A percentile compares a stretch with the other conserved stretches of the same genome.
Conservation (phyloP, 2,329 filamentous ascomycete species). For the Coniella vitis region DNA sequence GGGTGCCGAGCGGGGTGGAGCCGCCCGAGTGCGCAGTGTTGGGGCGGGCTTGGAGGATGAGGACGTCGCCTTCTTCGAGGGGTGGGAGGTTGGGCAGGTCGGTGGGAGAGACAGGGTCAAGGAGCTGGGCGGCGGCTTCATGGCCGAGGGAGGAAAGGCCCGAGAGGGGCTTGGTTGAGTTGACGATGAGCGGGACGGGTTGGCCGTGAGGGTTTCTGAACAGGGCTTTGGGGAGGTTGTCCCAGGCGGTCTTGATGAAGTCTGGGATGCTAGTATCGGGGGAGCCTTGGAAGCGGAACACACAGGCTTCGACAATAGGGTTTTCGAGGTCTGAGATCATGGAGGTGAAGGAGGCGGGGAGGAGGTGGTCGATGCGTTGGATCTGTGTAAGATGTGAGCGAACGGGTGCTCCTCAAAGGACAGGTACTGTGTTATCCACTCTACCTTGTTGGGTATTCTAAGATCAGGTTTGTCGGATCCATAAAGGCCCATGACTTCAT, state of each 20-base stretch:
- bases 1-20: slow-evolving; percentile 63
- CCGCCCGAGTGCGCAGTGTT: slow-evolving; percentile 61
- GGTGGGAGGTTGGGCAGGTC: slow-evolving; percentile 26
- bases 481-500: slow-evolving; percentile 70
- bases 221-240: slow-evolving; percentile 52
- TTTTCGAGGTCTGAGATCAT: slow-evolving; percentile 67
- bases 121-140: slow-evolving; percentile 53
- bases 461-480: slow-evolving; percentile 92
- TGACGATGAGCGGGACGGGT: slow-evolving; percentile 71
- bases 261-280: background rate
- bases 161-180: slow-evolving; percentile 64
- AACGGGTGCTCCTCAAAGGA: slow-evolving; percentile 8
- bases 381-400: slow-evolving; percentile 43
- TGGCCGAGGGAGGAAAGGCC: slow-evolving; percentile 76
- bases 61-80: slow-evolving; percentile 65
- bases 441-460: slow-evolving; percentile 61
- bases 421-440: slow-evolving; percentile 15
- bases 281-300: slow-evolving; percentile 49
- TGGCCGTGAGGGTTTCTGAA: slow-evolving; percentile 66
- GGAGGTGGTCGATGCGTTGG: slow-evolving; percentile 53
- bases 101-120: slow-evolving; percentile 9
- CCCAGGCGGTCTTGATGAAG: slow-evolving; percentile 51
- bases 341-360: slow-evolving; percentile 56
- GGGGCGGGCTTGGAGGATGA: slow-evolving; percentile 74
- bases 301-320: slow-evolving; percentile 70